Evolutionary conservation across 306 rosid genomes (phyloP), one percentile per base, ranked within the genome.

Genomic region (Begonia masoniana): DNA sequence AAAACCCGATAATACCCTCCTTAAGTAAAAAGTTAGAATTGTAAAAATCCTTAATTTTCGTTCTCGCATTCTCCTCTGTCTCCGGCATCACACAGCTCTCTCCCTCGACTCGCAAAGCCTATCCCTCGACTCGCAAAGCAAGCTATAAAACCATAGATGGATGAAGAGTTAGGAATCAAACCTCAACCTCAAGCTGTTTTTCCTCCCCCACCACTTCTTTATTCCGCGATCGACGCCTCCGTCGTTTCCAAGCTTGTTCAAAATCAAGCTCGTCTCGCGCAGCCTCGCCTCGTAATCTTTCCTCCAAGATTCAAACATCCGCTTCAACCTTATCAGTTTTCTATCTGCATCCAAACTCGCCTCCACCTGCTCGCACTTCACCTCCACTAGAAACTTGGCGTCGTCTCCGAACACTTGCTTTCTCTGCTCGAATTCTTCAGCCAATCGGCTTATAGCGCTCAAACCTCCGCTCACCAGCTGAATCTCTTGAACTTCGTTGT

Each of bases 351-450:
- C 74, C 65, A 91, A 72, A 70, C 83, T 86, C 19, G 99, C 99
- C 57, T 91, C 99, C 4, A 83, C 84, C 61, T 91, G 92, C 62
- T 96, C 99, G 24, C 96, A 86, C 70, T 91, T 91, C 51, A 91
- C 99, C 82, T 91, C 99, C 60, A 91, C 99, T 78, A 91, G 74
- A 84, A 91, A 91, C 78, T 91, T 91, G n/a, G 99, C 94, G 62
- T 91, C 99, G 21, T 91, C 99, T 5, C 93, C 95, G 55, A 91
- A 91, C 7, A 91, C 99, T 70, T 86, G 99, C 74, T 94, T 83
- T 77, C 99, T 71, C 75, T 86, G 99, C 71, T 91, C 99, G 10
- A 91, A 91, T 62, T 91, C 99, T 67, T 91, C 99, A 2, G 96
- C 87, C 74, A 91, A 66, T 41, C 96, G 81, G 63, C 96, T 91